Conservation (phyloP, 352 stramenopile species). For the Aphanomyces euteiches region DNA sequence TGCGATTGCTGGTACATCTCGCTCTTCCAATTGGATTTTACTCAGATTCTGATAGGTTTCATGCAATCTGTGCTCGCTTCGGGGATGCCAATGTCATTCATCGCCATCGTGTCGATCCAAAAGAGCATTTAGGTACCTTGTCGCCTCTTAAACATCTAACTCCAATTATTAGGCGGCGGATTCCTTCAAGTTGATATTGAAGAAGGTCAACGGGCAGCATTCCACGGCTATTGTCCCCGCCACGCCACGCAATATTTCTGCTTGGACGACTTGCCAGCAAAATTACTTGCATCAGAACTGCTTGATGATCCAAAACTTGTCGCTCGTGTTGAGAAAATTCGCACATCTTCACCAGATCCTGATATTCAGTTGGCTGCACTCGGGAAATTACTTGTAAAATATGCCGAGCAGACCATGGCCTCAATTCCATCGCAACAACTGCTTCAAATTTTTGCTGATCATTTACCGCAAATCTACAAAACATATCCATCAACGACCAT, state of each 20-base stretch:
- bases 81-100: conserved; percentile 23
- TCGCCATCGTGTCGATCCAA: neutral
- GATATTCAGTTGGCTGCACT: conserved; percentile 45
- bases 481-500: conserved; percentile 41
- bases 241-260: conserved; percentile 44
- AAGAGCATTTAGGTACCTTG: neutral
- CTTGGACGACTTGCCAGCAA: conserved; percentile 45
- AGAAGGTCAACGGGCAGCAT: conserved; percentile 22
- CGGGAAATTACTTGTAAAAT: conserved; percentile 39
- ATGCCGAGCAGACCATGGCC: conserved; percentile 32
- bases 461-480: conserved; percentile 59
- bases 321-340: conserved; percentile 42
- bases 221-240: conserved; percentile 67
- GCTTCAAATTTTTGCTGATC: conserved; percentile 61
- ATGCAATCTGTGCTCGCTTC: conserved; percentile 25
- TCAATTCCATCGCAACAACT: conserved; percentile 60
- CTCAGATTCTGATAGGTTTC: conserved; percentile 2
- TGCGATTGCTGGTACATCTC: conserved; percentile 13
- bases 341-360: conserved; percentile 42
- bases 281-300: conserved; percentile 47
- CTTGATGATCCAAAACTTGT: conserved; percentile 48
- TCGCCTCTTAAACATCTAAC: neutral
- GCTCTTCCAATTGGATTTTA: neutral
- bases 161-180: neutral
- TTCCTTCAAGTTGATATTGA: conserved; percentile 23